Evolutionary conservation across 2,329 filamentous ascomycete species (phyloP).

Genomic region (Ceratocystis cubensis): DNA sequence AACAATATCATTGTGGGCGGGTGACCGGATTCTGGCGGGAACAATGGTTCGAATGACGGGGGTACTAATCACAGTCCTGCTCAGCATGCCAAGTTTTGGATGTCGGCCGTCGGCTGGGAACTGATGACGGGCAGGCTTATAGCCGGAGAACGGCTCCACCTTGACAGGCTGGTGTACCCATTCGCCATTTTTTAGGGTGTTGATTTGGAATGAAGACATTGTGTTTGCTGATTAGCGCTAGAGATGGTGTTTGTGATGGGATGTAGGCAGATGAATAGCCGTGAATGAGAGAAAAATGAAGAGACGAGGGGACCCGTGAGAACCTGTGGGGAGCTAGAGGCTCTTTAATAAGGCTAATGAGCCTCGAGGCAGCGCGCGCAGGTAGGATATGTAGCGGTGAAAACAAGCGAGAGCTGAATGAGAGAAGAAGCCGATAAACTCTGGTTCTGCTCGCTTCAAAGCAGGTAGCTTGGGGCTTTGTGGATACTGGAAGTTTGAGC

Average conservation of each 20-base stretch:
- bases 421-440: not conserved
- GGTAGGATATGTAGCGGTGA: not conserved
- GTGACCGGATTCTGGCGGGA: slow-evolving; percentile 62
- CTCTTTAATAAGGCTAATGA: not conserved
- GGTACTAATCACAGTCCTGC: slow-evolving; percentile 64
- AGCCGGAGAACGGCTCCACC: slow-evolving; percentile 31
- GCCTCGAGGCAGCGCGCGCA: not conserved
- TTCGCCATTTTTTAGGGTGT: slow-evolving; percentile 40
- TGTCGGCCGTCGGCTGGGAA: slow-evolving; percentile 29
- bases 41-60: slow-evolving; percentile 65
- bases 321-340: not conserved
- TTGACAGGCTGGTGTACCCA: slow-evolving; percentile 45
- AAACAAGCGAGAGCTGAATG: not conserved
- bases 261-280: not conserved
- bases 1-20: slow-evolving; percentile 64
- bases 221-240: not conserved
- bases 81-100: slow-evolving; percentile 58
- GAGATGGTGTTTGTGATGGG: not conserved
- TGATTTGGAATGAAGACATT: slow-evolving; percentile 36
- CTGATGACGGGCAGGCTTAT: slow-evolving; percentile 23
- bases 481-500: not conserved
- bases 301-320: not conserved
- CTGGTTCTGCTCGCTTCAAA: not conserved
- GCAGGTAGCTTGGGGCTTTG: not conserved
- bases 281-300: not conserved